phyloP scores from a whole-genome alignment of 495 filamentous ascomycete genomes.

The Aspergillus egyptiacus region DNA sequence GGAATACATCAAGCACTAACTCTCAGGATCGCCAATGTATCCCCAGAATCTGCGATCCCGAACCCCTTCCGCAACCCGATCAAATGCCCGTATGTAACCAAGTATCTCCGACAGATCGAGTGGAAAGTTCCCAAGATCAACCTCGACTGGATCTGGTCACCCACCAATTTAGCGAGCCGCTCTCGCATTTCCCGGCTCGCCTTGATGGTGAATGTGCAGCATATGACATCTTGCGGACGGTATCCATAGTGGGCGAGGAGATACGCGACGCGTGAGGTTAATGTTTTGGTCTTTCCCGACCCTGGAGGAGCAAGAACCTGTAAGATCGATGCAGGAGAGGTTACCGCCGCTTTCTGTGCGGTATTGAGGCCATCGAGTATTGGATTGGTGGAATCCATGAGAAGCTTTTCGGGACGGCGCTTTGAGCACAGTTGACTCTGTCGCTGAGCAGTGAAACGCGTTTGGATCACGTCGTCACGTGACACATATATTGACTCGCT shows the following conservation, averaged over 20 bases:
- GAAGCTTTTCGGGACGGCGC: neutral
- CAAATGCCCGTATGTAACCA: slow-evolving; percentile 76
- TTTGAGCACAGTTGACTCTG: neutral
- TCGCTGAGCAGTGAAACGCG: slow-evolving; percentile 1
- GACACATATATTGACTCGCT: neutral
- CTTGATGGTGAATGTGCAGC: slow-evolving; percentile 97
- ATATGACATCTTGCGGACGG: slow-evolving; percentile 86
- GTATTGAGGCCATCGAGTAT: slow-evolving; percentile 75
- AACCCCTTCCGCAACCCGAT: slow-evolving; percentile 81
- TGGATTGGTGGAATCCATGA: slow-evolving; percentile 28
- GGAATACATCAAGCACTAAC: slow-evolving; percentile 9
- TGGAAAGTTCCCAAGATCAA: slow-evolving; percentile 94
- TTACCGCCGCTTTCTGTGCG: slow-evolving; percentile 81
- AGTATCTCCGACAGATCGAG: slow-evolving; percentile 81
- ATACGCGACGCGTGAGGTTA: slow-evolving; percentile 91
- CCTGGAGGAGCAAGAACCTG: slow-evolving; percentile 88
- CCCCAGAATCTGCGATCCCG: slow-evolving; percentile 84
- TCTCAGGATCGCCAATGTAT: slow-evolving; percentile 65
- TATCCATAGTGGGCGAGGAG: slow-evolving; percentile 74
- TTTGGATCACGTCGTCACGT: slow-evolving; percentile 18
- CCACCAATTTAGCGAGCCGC: slow-evolving; percentile 71
- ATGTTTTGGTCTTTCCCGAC: slow-evolving; percentile 92
- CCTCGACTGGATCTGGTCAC: slow-evolving; percentile 67
- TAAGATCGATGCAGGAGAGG: slow-evolving; percentile 67
- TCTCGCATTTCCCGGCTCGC: slow-evolving; percentile 94